Evolutionary conservation across 1,284 basidiomycete species (phyloP).

Genomic region (Ceratobasidium sp.): DNA sequence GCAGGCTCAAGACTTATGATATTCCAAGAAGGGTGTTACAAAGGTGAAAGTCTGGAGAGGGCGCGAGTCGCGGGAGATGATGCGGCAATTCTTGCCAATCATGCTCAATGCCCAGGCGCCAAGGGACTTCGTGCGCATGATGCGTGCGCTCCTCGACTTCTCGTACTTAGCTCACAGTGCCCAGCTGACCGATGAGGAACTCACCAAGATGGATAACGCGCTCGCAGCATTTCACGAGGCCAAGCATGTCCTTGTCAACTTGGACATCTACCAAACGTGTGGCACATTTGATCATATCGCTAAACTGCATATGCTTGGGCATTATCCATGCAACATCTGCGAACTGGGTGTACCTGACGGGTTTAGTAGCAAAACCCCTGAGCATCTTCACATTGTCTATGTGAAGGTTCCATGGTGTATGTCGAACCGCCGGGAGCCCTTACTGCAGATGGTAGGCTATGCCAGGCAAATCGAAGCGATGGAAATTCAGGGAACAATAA

Average conservation of each 20-base stretch:
- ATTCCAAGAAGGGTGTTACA: neutral
- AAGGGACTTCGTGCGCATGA: neutral
- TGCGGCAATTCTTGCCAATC: slow-evolving; percentile 20
- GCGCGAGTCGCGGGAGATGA: slow-evolving; percentile 22
- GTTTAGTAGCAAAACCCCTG: slow-evolving; percentile 16
- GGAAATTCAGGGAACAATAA: neutral
- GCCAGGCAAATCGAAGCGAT: slow-evolving; percentile 11
- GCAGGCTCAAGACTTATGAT: slow-evolving; percentile 1
- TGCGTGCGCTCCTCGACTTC: neutral
- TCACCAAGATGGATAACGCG: neutral
- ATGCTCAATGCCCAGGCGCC: neutral
- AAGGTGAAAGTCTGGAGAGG: slow-evolving; percentile 17
- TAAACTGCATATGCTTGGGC: slow-evolving; percentile 18
- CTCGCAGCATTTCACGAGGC: neutral
- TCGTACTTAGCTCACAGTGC: neutral
- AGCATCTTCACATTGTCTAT: slow-evolving; percentile 21
- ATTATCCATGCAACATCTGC: neutral
- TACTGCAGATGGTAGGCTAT: slow-evolving; percentile 18
- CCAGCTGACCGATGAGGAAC: slow-evolving; percentile 1
- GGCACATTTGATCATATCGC: neutral
- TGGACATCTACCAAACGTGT: neutral
- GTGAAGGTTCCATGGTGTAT: neutral
- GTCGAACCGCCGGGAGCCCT: neutral
- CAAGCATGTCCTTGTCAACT: neutral
- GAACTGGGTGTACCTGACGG: slow-evolving; percentile 20